phyloP scores from a whole-genome alignment of 139 green algal species.

The Picochlorum sp. region DNA sequence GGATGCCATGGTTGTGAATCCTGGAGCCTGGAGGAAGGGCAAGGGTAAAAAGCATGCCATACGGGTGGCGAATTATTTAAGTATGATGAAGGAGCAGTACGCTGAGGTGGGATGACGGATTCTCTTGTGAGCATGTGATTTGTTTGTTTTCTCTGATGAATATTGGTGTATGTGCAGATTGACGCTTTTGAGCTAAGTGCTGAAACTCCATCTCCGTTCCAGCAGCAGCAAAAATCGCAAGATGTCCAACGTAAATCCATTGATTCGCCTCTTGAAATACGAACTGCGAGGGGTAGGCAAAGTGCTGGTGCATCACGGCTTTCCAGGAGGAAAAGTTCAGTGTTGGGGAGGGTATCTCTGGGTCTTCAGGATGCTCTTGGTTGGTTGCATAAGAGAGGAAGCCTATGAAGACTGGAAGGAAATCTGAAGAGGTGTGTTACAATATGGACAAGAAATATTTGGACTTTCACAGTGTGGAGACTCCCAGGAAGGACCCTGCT shows the following conservation, averaged over 20 bases:
- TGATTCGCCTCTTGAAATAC: not conserved
- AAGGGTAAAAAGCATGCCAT: not conserved
- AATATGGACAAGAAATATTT: not conserved
- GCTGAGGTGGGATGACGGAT: not conserved
- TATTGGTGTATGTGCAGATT: slow-evolving; percentile 23
- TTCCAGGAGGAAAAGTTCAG: not conserved
- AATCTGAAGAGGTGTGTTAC: not conserved
- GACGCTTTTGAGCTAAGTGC: slow-evolving; percentile 47
- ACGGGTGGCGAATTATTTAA: not conserved
- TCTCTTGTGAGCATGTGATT: no score
- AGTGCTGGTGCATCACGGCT: not conserved
- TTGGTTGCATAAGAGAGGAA: not conserved
- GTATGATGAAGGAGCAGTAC: not conserved
- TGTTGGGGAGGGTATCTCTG: not conserved
- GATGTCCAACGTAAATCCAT: not conserved
- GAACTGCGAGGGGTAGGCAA: not conserved
- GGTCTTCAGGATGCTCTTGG: slow-evolving; percentile 4
- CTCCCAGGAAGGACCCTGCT: no score
- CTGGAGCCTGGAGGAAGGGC: not conserved
- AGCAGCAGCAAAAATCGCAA: not conserved
- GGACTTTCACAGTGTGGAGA: no score
- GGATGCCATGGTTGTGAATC: not conserved
- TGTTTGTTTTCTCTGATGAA: no score
- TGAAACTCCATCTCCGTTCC: slow-evolving; percentile 29
- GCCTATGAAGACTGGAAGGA: not conserved